Evolutionary conservation across 352 stramenopile genomes (phyloP), one percentile per base, ranked within the genome.

Genomic region (Phytophthora foliorum): DNA sequence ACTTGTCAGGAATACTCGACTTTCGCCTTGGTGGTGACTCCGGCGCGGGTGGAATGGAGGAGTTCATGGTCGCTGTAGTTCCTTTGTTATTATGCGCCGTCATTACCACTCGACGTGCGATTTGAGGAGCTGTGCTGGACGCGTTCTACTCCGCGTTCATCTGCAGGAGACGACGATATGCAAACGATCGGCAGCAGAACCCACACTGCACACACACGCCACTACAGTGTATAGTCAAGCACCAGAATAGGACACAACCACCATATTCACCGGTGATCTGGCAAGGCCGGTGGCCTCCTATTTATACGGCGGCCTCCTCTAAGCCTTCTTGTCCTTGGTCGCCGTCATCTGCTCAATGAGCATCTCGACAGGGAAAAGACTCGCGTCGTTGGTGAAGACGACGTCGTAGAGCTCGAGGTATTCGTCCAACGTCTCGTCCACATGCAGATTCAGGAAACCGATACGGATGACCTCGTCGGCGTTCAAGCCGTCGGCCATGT

Each of bases 401-500:
- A 91, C 70, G 63, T 91, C 82, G 61, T 81, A 89, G 4, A 80
- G 56, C 36, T 64, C 38, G 39, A 92, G 69, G 56, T 89, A 89
- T 50, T 88, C 74, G 17, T 87, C 81, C 21, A 93, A 38, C 14
- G 60, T 54, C 38, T 92, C 84, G 17, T 89, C 60, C 32, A 88
- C 77, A 51, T 88, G 70, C 10, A 77, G 66, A 70, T 93, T 92
- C 22, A 92, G 71, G 50, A 92, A 92, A 0, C 84, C 82, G 21
- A 92, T 62, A n/a, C 82, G 80, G 32, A 94, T 77, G 57, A 93
- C 82, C 62, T 87, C 74, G 22, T 89, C 72, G 2, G 79, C 68
- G 39, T 86, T 58, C 16, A 93, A 69, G 0, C 84, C 82, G 24
- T 89, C 56, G 7, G 83, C 65, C 87, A 93, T 89, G 21, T 69